Base-by-base conservation (phyloP, 805 yeast genomes). In the Millerozyma acaciae region DNA sequence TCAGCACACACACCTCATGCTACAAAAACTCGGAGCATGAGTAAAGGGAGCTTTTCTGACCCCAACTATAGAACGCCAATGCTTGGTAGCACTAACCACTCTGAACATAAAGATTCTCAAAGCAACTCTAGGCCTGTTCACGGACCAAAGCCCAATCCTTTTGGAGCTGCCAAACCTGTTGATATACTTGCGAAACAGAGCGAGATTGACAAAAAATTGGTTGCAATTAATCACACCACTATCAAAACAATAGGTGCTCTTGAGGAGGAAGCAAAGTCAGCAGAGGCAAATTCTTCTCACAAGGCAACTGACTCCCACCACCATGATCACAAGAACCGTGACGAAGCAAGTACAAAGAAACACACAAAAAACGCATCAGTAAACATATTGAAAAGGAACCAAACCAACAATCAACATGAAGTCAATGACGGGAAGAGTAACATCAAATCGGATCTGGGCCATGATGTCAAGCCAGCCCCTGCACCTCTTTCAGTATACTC, bases 151-250 rank as follows among this genome's bases (percentile, higher is more conserved):
- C 42, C 73, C 0, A 84, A 78, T 51, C 93, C 95, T 4, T 86
- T 87, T 62, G 95, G 95, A 0, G 63, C 73, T 4, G 96, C 95
- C 1, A 84, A 77, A 57, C 95, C 95, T 2, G 90, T 86, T 5
- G 95, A 86, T 54, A 76, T 83, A 2, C 63, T 78, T 15, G 67
- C 84, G 16, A 78, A 75, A 43, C 77, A 75, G 44, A 60, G 68
- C 28, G 90, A 83, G 47, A 60, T 82, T 15, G 89, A 82, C 9
- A 51, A 53, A 31, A 50, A 57, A 39, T 38, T 60, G 27, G 47
- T 55, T 4, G 46, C 50, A 19, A 46, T 58, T 7, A 59, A 61
- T 33, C 57, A 55, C 26, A 60, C 68, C 8, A 59, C 63, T 3
- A 42, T 59, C 4, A 55, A 47, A 37, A 61, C 63, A 3, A 35